Percentiles rank a stretch among this genome's conserved stretches.
Evolutionary conservation across 768 basidiomycete species (phyloP).

Genomic region (Phanerochaete carnosa): DNA sequence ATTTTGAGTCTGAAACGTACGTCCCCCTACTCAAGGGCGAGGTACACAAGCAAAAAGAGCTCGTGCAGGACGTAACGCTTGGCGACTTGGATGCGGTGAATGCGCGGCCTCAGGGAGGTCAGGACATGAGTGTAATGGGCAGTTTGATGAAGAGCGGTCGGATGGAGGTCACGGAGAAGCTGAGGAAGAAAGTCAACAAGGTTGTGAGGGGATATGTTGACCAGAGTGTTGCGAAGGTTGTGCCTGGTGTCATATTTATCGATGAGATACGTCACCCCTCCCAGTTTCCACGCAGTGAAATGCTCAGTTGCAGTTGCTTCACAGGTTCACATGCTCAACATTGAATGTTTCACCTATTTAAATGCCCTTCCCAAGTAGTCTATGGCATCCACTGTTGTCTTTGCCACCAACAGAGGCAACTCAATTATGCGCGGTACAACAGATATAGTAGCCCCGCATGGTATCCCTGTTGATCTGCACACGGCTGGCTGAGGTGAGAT

Average conservation of each 20-base stretch:
- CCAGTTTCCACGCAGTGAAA: not conserved
- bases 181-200: conserved; percentile 93
- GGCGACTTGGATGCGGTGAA: conserved; percentile 97
- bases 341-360: conserved; percentile 98
- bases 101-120: conserved; percentile 92
- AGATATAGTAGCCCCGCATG: conserved; percentile 90
- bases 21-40: conserved; percentile 97
- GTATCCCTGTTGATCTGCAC: conserved; percentile 88
- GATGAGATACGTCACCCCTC: conserved; percentile 87
- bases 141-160: conserved; percentile 87
- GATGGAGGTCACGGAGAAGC: conserved; percentile 96
- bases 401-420: conserved; percentile 95
- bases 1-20: conserved; percentile 97
- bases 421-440: conserved; percentile 90
- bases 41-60: conserved; percentile 93
- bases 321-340: conserved; percentile 99
- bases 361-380: conserved; percentile 93
- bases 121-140: conserved; percentile 98
- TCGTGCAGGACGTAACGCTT: conserved; percentile 92
- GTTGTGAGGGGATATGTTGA: conserved; percentile 97
- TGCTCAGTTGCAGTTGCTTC: not conserved
- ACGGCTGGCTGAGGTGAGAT: too few relatives aligned
- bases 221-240: conserved; percentile 96
- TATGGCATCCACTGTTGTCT: conserved; percentile 96
- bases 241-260: conserved; percentile 97